Conservation (phyloP, 75 land plant species). For the Ceratopteris richardii region DNA sequence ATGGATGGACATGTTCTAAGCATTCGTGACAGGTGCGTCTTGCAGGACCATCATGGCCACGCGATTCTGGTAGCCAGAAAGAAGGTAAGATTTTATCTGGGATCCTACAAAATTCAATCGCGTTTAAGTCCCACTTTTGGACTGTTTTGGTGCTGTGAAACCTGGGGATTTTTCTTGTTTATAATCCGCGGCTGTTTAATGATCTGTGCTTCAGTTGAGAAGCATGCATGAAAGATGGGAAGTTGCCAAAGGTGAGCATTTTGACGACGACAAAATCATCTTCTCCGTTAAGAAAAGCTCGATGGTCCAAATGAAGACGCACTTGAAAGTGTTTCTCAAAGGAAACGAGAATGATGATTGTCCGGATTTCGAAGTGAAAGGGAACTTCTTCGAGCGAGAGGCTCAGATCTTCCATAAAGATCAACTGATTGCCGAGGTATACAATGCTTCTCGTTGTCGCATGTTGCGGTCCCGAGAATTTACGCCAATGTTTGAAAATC, state of each 20-base stretch:
- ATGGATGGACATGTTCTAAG: slow-evolving; percentile 20
- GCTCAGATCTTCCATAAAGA: slow-evolving; percentile 36
- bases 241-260: slow-evolving; percentile 41
- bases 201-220: not conserved
- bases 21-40: slow-evolving; percentile 10
- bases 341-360: slow-evolving; percentile 19
- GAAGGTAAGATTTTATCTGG: slow-evolving; percentile 11
- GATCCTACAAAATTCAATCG: not conserved
- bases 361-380: slow-evolving; percentile 48
- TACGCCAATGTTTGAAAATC: not conserved
- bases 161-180: not conserved
- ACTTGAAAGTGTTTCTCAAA: slow-evolving; percentile 40
- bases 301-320: slow-evolving; percentile 32
- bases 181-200: not conserved
- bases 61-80: slow-evolving; percentile 3
- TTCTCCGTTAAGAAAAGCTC: slow-evolving; percentile 33
- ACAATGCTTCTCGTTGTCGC: not conserved
- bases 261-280: slow-evolving; percentile 16
- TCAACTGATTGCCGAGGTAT: slow-evolving; percentile 40
- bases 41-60: slow-evolving; percentile 16
- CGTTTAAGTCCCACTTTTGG: not conserved
- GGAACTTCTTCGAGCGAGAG: too few species aligned
- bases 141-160: not conserved
- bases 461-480: not conserved
- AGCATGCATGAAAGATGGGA: slow-evolving; percentile 44